Conservation (phyloP, 768 basidiomycete species). For the Antrodiella citrinella region DNA sequence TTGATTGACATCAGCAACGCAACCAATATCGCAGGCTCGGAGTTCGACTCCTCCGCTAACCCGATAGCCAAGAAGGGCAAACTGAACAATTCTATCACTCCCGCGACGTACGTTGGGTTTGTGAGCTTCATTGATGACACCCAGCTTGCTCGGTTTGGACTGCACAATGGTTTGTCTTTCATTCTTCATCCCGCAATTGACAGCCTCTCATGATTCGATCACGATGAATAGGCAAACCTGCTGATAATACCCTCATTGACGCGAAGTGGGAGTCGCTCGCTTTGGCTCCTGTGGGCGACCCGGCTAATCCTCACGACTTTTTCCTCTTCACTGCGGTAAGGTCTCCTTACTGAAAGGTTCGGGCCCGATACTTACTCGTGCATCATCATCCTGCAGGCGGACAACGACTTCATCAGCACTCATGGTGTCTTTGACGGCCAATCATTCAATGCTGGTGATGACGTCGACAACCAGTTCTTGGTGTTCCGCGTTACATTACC, state of each 20-base stretch:
- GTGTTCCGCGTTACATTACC: constrained; percentile 56
- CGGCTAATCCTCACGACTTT: constrained; percentile 50
- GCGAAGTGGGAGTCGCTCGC: constrained; percentile 65
- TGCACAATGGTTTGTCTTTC: constrained; percentile 48
- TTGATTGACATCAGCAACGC: constrained; percentile 49
- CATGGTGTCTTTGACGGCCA: constrained; percentile 43
- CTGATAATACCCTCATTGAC: constrained; percentile 46
- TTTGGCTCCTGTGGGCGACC: constrained; percentile 45
- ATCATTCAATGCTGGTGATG: constrained; percentile 44
- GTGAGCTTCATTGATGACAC: constrained; percentile 44
- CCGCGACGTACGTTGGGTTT: constrained; percentile 49
- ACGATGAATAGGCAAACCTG: constrained; percentile 32
- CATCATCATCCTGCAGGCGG: constrained; percentile 32
- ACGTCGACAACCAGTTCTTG: constrained; percentile 56
- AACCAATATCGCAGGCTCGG: constrained; percentile 51
- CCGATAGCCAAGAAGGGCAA: constrained; percentile 44
- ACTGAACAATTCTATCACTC: constrained; percentile 36
- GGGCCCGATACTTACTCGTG: background rate
- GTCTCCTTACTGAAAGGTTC: no score
- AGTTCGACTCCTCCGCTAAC: constrained; percentile 44
- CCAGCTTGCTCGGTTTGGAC: constrained; percentile 52
- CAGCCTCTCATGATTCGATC: background rate
- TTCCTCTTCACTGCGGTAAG: constrained; percentile 58
- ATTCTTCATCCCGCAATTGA: background rate
- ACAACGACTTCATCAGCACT: constrained; percentile 56